Conservation (phyloP, 352 stramenopile species). For the Pythium phragmitis region DNA sequence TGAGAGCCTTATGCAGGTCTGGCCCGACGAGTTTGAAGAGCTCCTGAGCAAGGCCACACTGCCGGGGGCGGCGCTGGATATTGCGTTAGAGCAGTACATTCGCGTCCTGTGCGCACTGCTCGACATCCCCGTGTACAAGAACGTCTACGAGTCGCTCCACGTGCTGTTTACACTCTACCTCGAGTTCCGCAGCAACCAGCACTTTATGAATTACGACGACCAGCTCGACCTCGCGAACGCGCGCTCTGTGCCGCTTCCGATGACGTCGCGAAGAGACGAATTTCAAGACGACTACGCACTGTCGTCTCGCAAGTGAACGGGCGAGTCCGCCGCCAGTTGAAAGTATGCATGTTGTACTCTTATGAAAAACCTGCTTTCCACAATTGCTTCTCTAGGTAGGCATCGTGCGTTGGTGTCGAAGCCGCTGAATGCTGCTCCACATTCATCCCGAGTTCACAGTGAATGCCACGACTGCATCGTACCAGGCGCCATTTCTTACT, state of each 20-base stretch:
- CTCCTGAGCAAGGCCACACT: conserved; percentile 69
- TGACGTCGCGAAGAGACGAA: conserved; percentile 37
- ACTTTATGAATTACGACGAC: conserved; percentile 90
- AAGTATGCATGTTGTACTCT: too few relatives aligned
- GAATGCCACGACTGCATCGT: too few relatives aligned
- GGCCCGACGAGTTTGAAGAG: conserved; percentile 85
- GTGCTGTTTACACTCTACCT: conserved; percentile 94
- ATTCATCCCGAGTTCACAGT: too few relatives aligned
- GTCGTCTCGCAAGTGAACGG: conserved; percentile 40
- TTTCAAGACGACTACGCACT: conserved; percentile 34
- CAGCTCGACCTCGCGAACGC: conserved; percentile 31
- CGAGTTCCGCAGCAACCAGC: conserved; percentile 92
- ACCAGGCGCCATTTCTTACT: background rate
- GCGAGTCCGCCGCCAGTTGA: too few relatives aligned
- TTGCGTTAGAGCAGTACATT: conserved; percentile 93
- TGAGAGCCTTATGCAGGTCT: conserved; percentile 93
- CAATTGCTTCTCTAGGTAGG: too few relatives aligned
- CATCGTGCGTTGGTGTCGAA: too few relatives aligned
- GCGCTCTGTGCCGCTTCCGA: conserved; percentile 29
- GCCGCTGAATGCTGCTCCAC: too few relatives aligned
- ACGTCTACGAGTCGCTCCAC: conserved; percentile 94
- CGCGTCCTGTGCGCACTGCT: conserved; percentile 91
- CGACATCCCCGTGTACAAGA: conserved; percentile 95
- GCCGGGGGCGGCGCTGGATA: conserved; percentile 86
- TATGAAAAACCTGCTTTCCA: too few relatives aligned